phyloP scores from a whole-genome alignment of 768 basidiomycete genomes.

The Mycena filopes region DNA sequence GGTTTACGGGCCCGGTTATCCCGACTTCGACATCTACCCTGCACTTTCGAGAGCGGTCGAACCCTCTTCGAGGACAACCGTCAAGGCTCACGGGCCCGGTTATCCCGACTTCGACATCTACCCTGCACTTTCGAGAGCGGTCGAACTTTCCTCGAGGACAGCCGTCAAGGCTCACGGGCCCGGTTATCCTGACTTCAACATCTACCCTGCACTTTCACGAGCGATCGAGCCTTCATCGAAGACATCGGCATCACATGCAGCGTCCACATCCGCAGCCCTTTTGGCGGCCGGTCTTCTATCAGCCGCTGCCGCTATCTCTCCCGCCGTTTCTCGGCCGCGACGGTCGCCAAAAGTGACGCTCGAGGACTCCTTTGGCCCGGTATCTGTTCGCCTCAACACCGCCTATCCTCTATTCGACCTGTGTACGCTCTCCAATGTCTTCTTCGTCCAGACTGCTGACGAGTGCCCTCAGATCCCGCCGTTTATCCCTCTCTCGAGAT shows the following conservation, averaged over 20 bases:
- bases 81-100: too few relatives aligned
- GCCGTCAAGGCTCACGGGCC: too few relatives aligned
- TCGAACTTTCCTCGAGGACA: not conserved
- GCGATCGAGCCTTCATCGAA: not conserved
- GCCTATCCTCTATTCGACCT: conserved; percentile 30
- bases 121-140: conserved; percentile 32
- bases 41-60: not conserved
- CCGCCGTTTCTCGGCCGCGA: conserved; percentile 9
- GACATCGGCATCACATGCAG: not conserved
- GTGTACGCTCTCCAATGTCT: conserved; percentile 18
- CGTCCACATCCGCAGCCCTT: conserved; percentile 10
- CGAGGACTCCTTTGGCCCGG: not conserved
- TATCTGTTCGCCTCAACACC: conserved; percentile 17
- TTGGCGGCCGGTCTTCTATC: conserved; percentile 13
- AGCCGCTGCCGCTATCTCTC: conserved; percentile 46
- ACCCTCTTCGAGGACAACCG: not conserved
- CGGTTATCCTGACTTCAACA: conserved; percentile 50
- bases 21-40: conserved; percentile 52
- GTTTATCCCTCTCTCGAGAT: conserved; percentile 38
- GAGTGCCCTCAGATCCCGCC: not conserved
- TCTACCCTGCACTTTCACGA: conserved; percentile 43
- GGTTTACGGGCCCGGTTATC: too few relatives aligned
- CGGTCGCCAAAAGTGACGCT: not conserved
- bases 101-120: conserved; percentile 53
- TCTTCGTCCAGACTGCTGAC: not conserved